phyloP scores from a whole-genome alignment of 106 monocot species.

The Dioscorea alata region DNA sequence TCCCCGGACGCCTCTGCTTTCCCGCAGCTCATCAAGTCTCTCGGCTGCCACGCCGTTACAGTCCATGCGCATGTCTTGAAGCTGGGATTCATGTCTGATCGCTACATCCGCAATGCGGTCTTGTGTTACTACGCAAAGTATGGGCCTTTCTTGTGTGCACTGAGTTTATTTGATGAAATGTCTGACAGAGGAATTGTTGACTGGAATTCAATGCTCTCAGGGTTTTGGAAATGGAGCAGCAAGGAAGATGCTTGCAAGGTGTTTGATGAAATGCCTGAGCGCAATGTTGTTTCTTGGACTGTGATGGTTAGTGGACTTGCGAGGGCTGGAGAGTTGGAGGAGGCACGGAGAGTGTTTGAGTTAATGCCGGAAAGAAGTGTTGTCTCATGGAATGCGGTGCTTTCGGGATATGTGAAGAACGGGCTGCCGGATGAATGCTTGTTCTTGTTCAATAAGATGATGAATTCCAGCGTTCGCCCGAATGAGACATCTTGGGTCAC shows the following conservation, averaged over 20 bases:
- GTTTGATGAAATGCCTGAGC: conserved; percentile 24
- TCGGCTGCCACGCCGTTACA: background rate
- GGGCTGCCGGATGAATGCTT: conserved; percentile 10
- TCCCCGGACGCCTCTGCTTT: conserved; percentile 25
- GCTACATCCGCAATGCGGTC: conserved; percentile 24
- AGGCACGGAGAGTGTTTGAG: conserved; percentile 22
- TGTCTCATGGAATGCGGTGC: conserved; percentile 37
- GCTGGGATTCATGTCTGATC: conserved; percentile 11
- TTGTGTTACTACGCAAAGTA: conserved; percentile 20
- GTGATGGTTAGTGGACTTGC: conserved; percentile 34
- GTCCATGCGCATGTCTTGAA: conserved; percentile 19
- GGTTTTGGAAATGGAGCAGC: conserved; percentile 21
- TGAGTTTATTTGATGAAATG: conserved; percentile 23
- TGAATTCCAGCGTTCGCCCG: conserved; percentile 6
- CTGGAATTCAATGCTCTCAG: conserved; percentile 28
- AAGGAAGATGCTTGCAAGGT: conserved; percentile 5
- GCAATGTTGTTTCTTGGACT: conserved; percentile 28
- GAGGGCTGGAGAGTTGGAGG: conserved; percentile 7
- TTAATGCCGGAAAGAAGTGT: conserved; percentile 31
- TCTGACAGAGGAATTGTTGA: conserved; percentile 10
- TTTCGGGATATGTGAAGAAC: conserved; percentile 31
- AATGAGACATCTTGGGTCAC: conserved; percentile 33
- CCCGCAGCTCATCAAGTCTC: conserved; percentile 11
- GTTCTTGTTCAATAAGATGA: conserved; percentile 14
- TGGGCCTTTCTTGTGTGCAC: background rate